These are phyloP conservation scores for Myxozyma neotropica DNA, from an alignment of 805 yeast genomes.

Conservation along the genomic window DNA sequence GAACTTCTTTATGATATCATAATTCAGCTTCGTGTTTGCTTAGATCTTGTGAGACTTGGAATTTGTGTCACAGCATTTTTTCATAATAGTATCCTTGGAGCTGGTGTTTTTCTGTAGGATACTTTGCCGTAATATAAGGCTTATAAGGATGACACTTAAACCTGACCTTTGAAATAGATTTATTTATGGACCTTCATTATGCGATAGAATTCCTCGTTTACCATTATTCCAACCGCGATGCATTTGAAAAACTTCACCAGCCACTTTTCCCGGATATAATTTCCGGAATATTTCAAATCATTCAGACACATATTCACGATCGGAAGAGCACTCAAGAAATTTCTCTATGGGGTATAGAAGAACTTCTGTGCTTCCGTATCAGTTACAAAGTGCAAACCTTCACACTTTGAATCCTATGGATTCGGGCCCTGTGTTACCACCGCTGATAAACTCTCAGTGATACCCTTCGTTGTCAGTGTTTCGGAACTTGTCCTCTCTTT, in stretches of 20 bases:
- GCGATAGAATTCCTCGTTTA: not conserved
- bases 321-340: not conserved
- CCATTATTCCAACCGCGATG: not conserved
- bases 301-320: no score
- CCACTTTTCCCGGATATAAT: not conserved
- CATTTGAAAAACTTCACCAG: not conserved
- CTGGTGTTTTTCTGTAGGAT: conserved; percentile 12
- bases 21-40: conserved; percentile 2
- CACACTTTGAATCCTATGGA: not conserved
- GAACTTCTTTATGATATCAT: not conserved
- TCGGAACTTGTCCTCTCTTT: no score
- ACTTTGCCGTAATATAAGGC: no score
- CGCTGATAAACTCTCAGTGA: not conserved
- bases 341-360: not conserved
- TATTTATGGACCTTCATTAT: not conserved
- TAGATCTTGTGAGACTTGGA: conserved; percentile 2
- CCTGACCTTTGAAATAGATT: not conserved
- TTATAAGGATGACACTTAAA: no score
- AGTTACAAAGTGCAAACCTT: not conserved
- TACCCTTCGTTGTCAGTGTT: no score
- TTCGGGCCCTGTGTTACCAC: not conserved
- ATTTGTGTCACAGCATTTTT: conserved; percentile 12
- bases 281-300: no score
- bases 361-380: conserved; percentile 3
- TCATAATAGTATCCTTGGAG: conserved; percentile 4